Evolutionary conservation across 148 eudicot species (phyloP).

Genomic region (Rhododendron molle): DNA sequence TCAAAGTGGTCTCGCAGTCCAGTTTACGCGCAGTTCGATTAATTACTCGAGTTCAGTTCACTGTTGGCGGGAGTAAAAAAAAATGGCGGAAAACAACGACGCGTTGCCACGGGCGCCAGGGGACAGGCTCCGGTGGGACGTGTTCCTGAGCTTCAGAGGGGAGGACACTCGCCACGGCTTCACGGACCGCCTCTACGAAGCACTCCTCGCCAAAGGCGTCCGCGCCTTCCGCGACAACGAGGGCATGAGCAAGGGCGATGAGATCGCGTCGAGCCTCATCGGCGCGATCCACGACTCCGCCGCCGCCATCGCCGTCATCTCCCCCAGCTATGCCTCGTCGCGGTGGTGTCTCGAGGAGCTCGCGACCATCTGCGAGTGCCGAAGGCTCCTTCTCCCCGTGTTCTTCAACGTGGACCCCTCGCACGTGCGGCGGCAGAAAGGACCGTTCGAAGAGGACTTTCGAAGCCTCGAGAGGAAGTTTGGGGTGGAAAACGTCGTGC

Average conservation of each 20-base stretch:
- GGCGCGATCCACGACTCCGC: constrained; percentile 43
- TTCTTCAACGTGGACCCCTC: constrained; percentile 45
- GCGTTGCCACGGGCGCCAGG: neutral
- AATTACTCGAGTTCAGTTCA: too few species aligned
- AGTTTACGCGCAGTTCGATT: too few species aligned
- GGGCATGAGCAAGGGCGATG: constrained; percentile 28
- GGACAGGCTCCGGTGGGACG: constrained; percentile 34
- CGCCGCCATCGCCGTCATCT: constrained; percentile 33
- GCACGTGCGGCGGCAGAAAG: constrained; percentile 38
- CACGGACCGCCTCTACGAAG: constrained; percentile 3
- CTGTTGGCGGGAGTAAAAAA: neutral
- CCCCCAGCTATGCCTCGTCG: constrained; percentile 38
- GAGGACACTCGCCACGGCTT: constrained; percentile 35
- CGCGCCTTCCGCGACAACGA: constrained; percentile 28
- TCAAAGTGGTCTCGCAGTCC: too few species aligned
- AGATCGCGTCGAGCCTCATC: neutral
- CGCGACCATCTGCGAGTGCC: constrained; percentile 21
- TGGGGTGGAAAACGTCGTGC: neutral
- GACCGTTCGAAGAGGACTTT: constrained; percentile 29
- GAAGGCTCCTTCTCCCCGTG: constrained; percentile 38
- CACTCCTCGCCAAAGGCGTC: constrained; percentile 13
- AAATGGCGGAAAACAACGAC: constrained; percentile 3
- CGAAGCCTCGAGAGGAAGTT: neutral
- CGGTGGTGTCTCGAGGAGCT: constrained; percentile 48
- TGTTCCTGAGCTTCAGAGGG: constrained; percentile 42